A percentile compares a stretch with the other conserved stretches of the same genome.
phyloP scores from a whole-genome alignment of 2,329 filamentous ascomycete species.

The Ophiostoma populinum region DNA sequence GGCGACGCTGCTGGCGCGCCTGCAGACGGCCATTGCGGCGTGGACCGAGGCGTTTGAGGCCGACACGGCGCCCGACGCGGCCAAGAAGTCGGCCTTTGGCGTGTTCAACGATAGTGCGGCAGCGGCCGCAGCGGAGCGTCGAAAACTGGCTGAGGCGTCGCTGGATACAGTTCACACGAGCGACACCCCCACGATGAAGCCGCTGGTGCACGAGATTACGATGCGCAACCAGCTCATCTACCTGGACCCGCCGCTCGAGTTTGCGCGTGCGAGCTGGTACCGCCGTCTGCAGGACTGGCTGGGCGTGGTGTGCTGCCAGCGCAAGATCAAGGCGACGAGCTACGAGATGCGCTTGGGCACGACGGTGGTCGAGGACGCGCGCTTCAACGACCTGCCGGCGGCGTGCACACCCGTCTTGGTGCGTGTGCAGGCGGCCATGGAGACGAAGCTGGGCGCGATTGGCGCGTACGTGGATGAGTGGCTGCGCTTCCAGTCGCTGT shows the following conservation, averaged over 20 bases:
- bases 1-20: slow-evolving; percentile 56
- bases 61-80: slow-evolving; percentile 26
- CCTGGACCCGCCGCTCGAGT: slow-evolving; percentile 82
- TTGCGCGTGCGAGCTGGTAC: slow-evolving; percentile 85
- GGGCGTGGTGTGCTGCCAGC: slow-evolving; percentile 76
- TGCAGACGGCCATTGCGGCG: slow-evolving; percentile 66
- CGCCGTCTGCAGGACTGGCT: slow-evolving; percentile 87
- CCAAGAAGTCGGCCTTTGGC: slow-evolving; percentile 8
- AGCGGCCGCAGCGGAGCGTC: background rate
- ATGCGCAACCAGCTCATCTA: slow-evolving; percentile 98
- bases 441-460: slow-evolving; percentile 66
- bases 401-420: slow-evolving; percentile 66
- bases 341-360: slow-evolving; percentile 80
- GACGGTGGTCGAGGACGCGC: slow-evolving; percentile 42
- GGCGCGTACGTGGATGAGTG: slow-evolving; percentile 87
- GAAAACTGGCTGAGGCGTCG: slow-evolving; percentile 23
- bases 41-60: slow-evolving; percentile 82
- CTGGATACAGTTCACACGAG: slow-evolving; percentile 19
- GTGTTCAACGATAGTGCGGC: background rate
- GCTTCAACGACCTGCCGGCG: slow-evolving; percentile 72
- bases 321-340: slow-evolving; percentile 84
- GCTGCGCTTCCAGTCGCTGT: slow-evolving; percentile 95
- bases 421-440: slow-evolving; percentile 66
- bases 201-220: slow-evolving; percentile 75
- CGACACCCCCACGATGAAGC: slow-evolving; percentile 48